These are phyloP conservation scores for Ceratocystis smalleyi DNA, from an alignment of 2,329 filamentous ascomycete species.

Conservation along the genomic window DNA sequence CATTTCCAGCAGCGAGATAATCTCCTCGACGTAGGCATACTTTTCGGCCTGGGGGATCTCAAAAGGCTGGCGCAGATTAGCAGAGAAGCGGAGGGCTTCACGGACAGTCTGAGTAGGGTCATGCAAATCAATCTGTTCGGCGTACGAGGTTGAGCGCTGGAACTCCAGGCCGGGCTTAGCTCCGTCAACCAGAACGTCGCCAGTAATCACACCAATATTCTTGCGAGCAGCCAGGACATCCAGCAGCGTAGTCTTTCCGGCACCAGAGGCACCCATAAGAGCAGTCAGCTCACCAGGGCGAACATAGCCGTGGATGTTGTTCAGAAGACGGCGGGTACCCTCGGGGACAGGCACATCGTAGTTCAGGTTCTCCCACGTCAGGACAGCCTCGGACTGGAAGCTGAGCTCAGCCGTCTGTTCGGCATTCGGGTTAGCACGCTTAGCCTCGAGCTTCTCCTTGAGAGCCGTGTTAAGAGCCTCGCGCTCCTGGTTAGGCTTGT, in stretches of 20 bases:
- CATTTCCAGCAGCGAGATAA: constrained; percentile 44
- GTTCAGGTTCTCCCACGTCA: constrained; percentile 76
- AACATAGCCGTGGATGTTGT: constrained; percentile 50
- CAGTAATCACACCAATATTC: constrained; percentile 44
- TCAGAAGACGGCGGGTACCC: constrained; percentile 40
- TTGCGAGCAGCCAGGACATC: constrained; percentile 54
- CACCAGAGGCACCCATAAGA: constrained; percentile 70
- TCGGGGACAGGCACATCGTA: constrained; percentile 53
- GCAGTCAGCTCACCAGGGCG: constrained; percentile 63
- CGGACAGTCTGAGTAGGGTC: constrained; percentile 47
- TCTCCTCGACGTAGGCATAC: constrained; percentile 44
- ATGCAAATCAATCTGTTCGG: constrained; percentile 48
- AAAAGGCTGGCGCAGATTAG: constrained; percentile 42
- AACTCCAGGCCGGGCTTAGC: constrained; percentile 42
- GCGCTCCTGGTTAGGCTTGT: constrained; percentile 53
- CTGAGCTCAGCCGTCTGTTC: constrained; percentile 35
- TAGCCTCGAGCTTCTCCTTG: constrained; percentile 40
- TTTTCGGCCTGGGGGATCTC: constrained; percentile 40
- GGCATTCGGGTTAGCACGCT: constrained; percentile 28
- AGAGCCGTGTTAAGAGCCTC: constrained; percentile 50
- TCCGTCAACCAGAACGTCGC: constrained; percentile 43
- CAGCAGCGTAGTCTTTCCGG: constrained; percentile 72
- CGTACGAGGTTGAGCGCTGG: constrained; percentile 46
- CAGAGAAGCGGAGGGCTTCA: constrained; percentile 48
- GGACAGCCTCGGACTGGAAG: constrained; percentile 46